These are phyloP conservation scores for Neophaeococcomyces mojaviensis DNA, from an alignment of 2,329 filamentous ascomycete genomes.

Conservation along the genomic window DNA sequence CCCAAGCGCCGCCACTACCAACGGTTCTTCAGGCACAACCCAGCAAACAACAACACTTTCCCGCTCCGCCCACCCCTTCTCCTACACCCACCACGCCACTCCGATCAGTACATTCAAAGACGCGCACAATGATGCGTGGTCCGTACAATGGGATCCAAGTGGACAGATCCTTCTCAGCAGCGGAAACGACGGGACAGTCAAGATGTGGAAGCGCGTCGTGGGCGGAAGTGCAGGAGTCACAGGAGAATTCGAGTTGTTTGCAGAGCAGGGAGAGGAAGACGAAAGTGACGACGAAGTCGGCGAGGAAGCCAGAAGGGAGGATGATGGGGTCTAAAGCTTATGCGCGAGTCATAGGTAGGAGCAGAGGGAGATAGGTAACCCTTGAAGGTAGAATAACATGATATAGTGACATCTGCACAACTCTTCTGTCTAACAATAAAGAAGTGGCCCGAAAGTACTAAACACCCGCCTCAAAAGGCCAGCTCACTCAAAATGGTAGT, in stretches of 20 bases:
- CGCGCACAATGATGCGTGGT: constrained; percentile 21
- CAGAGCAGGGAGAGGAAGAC: constrained; percentile 14
- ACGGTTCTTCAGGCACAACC: neutral
- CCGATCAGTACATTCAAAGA: constrained; percentile 8
- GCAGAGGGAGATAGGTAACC: too few relatives aligned
- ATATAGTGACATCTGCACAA: too few relatives aligned
- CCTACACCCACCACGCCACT: constrained; percentile 14
- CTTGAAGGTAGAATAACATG: too few relatives aligned
- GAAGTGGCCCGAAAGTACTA: too few relatives aligned
- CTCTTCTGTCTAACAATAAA: too few relatives aligned
- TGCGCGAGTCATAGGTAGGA: too few relatives aligned
- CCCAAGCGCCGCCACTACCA: neutral
- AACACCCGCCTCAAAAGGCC: too few relatives aligned
- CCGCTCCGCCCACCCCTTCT: constrained; percentile 11
- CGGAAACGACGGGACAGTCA: constrained; percentile 18
- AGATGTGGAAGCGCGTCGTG: constrained; percentile 17
- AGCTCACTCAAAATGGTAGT: too few relatives aligned
- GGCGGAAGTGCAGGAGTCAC: neutral
- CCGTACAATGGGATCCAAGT: constrained; percentile 17
- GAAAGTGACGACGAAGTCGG: constrained; percentile 4
- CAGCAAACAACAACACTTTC: constrained; percentile 6
- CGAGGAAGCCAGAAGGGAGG: too few relatives aligned
- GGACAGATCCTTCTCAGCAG: constrained; percentile 21
- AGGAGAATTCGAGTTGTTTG: constrained; percentile 16
- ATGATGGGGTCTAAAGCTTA: too few relatives aligned